Evolutionary conservation across 2,329 filamentous ascomycete genomes (phyloP), one percentile per base, ranked within the genome.

Genomic region (Colletotrichum sidae): DNA sequence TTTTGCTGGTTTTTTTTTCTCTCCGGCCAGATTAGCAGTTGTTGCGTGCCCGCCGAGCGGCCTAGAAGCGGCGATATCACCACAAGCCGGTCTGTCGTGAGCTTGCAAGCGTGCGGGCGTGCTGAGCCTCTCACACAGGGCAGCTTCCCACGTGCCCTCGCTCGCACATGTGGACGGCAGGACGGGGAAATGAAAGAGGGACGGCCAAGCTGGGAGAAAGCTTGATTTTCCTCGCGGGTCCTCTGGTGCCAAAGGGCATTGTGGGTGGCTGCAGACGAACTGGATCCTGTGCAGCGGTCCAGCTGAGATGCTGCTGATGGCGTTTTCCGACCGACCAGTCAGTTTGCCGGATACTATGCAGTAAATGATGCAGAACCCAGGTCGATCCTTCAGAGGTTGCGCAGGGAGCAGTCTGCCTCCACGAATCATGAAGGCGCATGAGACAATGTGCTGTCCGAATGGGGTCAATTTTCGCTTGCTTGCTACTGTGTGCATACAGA

Each of bases 131-230:
- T 65, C 62, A 39, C 62, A 62, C 62, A 65, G 62, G 52, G 46
- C 37, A 54, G 38, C 61, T 49, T n/a, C 58, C 62, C 58, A 65
- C 58, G 58, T 65, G 62, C 62, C 62, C 25, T 37, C 41, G 45
- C 47, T 53, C 11, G 52, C 46, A 42, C 51, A 52, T 65, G 52
- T 56, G 51, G 58, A 56, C 52, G 52, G 58, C 41, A 52, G 58
- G 37, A 47, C 42, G 46, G 55, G 46, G 55, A 52, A 46, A 60
- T 65, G 52, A 62, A n/a, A 52, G 39, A 17, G 34, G 46, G 46
- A 34, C 15, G 50, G 57, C 35, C 38, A 56, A 61, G 59, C 47
- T 54, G 46, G 15, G 52, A 61, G 58, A 65, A 65, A 65, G 62
- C 62, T 65, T 65, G 62, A 56, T 65, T 56, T 50, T 56, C 45